Conservation (phyloP, 495 filamentous ascomycete species). For the Talaromyces trachyspermus region DNA sequence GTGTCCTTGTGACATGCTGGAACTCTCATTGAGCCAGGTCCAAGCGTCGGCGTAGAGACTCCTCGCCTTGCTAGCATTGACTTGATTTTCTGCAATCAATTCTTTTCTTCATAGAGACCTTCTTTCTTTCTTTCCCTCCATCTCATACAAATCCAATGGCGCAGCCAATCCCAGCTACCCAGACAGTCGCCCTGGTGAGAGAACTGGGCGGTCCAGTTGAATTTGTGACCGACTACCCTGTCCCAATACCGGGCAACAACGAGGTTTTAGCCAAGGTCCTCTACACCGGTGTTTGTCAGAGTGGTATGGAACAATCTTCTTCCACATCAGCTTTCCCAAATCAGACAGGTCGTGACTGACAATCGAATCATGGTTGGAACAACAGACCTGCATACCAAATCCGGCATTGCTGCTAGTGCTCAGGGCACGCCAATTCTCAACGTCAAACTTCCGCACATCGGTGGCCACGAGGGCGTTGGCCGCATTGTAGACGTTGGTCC, state of each 20-base stretch:
- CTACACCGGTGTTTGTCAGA: conserved; percentile 43
- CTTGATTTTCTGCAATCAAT: neutral
- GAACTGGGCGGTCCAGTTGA: conserved; percentile 36
- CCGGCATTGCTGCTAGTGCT: conserved; percentile 34
- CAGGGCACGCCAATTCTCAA: conserved; percentile 39
- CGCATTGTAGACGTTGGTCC: conserved; percentile 35
- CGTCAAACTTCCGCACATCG: conserved; percentile 41
- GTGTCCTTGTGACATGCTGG: too few species aligned
- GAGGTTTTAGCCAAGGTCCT: conserved; percentile 45
- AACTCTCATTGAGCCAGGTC: too few species aligned
- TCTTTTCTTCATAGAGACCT: too few species aligned
- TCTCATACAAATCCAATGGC: conserved; percentile 11
- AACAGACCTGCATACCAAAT: conserved; percentile 41
- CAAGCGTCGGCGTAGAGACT: too few species aligned
- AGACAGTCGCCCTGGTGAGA: conserved; percentile 40
- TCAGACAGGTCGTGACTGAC: too few species aligned
- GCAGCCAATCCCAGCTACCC: conserved; percentile 27
- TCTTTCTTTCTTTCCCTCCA: neutral
- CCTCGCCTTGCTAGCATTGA: too few species aligned
- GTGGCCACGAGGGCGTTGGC: conserved; percentile 44
- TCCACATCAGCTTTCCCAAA: too few species aligned
- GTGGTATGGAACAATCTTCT: too few species aligned
- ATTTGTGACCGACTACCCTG: conserved; percentile 40
- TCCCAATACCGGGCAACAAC: conserved; percentile 32
- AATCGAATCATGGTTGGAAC: neutral